A percentile compares a stretch with the other conserved stretches of the same genome.
phyloP scores from a whole-genome alignment of 495 filamentous ascomycete genomes.

The Trichoderma virens region DNA sequence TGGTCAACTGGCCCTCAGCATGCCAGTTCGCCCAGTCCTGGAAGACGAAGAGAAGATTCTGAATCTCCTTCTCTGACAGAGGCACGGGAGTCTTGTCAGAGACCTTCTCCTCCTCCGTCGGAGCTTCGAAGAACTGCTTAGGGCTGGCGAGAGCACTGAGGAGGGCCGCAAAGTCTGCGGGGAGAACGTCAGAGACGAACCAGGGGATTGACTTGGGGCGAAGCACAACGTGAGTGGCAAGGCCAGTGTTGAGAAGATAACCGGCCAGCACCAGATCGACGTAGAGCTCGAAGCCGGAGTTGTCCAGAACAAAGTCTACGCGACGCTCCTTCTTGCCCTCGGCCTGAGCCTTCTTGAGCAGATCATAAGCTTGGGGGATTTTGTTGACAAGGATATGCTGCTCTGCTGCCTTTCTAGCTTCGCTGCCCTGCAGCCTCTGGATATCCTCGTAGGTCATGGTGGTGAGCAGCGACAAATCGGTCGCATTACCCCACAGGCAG shows the following conservation, averaged over 20 bases:
- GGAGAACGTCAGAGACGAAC: conserved; percentile 95
- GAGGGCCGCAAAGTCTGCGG: conserved; percentile 72
- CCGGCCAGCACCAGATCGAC: conserved; percentile 88
- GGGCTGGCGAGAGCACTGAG: conserved; percentile 69
- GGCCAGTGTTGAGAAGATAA: conserved; percentile 69
- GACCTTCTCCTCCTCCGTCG: conserved; percentile 55
- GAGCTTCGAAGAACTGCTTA: conserved; percentile 63
- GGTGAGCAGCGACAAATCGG: conserved; percentile 85
- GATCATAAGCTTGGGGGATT: conserved; percentile 60
- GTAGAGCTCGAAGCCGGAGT: conserved; percentile 93
- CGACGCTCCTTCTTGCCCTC: conserved; percentile 50
- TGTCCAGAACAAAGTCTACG: conserved; percentile 91
- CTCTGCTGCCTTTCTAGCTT: conserved; percentile 75
- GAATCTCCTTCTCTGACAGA: conserved; percentile 58
- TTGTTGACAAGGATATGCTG: conserved; percentile 88
- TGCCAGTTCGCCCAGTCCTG: conserved; percentile 71
- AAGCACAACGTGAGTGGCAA: conserved; percentile 82
- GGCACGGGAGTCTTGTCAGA: conserved; percentile 46
- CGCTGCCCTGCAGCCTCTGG: conserved; percentile 84
- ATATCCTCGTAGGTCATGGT: conserved; percentile 91
- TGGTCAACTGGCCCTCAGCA: conserved; percentile 67
- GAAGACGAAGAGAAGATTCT: conserved; percentile 68
- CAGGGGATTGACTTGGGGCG: conserved; percentile 92
- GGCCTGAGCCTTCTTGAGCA: conserved; percentile 57
- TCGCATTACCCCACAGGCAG: conserved; percentile 97